A percentile compares a stretch with the other conserved stretches of the same genome.
Evolutionary conservation across 371 early-diverging fungal species (phyloP).

Genomic region (Mucor plumbeus): DNA sequence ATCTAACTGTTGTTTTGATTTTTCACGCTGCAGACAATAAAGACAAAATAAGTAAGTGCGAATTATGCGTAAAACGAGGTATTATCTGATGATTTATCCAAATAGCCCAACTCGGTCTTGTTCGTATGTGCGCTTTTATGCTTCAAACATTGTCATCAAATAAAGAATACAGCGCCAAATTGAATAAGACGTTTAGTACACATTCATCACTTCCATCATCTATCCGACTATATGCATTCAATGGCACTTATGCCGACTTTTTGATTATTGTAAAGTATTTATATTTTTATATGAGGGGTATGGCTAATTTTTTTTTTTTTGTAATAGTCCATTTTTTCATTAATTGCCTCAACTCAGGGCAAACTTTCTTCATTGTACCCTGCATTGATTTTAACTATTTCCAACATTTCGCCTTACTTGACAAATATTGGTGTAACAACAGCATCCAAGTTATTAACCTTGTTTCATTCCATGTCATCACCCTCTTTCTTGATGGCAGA

Average conservation of each 20-base stretch:
- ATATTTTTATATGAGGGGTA: neutral
- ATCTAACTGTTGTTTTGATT: slow-evolving; percentile 65
- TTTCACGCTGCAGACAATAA: slow-evolving; percentile 71
- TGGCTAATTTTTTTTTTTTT: neutral
- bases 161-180: slow-evolving; percentile 72
- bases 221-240: slow-evolving; percentile 74
- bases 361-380: slow-evolving; percentile 75
- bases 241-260: slow-evolving; percentile 85
- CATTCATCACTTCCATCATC: slow-evolving; percentile 67
- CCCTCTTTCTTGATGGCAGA: slow-evolving; percentile 82
- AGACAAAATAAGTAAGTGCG: slow-evolving; percentile 59
- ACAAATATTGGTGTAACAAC: slow-evolving; percentile 77
- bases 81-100: slow-evolving; percentile 7
- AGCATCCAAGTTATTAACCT: slow-evolving; percentile 70
- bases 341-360: slow-evolving; percentile 79
- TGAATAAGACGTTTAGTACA: slow-evolving; percentile 77
- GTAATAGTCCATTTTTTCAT: slow-evolving; percentile 68
- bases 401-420: slow-evolving; percentile 83
- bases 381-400: slow-evolving; percentile 73
- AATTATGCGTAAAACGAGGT: neutral
- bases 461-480: slow-evolving; percentile 79
- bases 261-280: slow-evolving; percentile 65
- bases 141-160: slow-evolving; percentile 86
- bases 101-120: slow-evolving; percentile 74
- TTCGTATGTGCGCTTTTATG: slow-evolving; percentile 82